Percentiles rank a stretch among this genome's conserved stretches.
Conservation (phyloP, 345 rosid genomes). For the Euphorbia lathyris region DNA sequence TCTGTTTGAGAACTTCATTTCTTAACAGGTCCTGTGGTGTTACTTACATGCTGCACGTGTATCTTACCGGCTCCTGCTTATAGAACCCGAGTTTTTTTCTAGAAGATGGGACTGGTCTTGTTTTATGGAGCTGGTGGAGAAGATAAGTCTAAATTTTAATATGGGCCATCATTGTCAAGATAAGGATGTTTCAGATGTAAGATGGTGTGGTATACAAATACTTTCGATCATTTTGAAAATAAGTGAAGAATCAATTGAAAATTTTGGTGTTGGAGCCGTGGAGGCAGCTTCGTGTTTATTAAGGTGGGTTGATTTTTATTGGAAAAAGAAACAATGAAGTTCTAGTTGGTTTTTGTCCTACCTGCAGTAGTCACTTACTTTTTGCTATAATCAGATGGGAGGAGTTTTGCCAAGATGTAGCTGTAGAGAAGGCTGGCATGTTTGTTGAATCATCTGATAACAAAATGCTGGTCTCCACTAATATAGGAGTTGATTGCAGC, state of each 20-base stretch:
- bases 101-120: conserved; percentile 92
- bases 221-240: conserved; percentile 47
- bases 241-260: conserved; percentile 42
- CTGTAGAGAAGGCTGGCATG: conserved; percentile 63
- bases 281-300: conserved; percentile 64
- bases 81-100: conserved; percentile 56
- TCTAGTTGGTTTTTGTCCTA: conserved; percentile 15
- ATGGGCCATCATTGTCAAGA: conserved; percentile 17
- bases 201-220: conserved; percentile 69
- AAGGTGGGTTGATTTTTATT: conserved; percentile 47
- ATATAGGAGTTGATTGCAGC: conserved; percentile 23
- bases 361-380: conserved; percentile 15
- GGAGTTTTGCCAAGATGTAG: conserved; percentile 75
- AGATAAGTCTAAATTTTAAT: conserved; percentile 25
- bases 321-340: not conserved
- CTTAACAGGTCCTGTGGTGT: conserved; percentile 44
- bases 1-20: not conserved
- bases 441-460: conserved; percentile 42
- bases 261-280: conserved; percentile 45
- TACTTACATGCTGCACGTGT: conserved; percentile 46
- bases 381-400: conserved; percentile 61
- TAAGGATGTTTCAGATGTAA: conserved; percentile 46
- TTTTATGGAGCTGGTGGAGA: conserved; percentile 54
- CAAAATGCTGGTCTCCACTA: conserved; percentile 22
- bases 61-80: conserved; percentile 63